Base-by-base conservation (phyloP, 495 filamentous ascomycete species). In the Glonium stellatum region DNA sequence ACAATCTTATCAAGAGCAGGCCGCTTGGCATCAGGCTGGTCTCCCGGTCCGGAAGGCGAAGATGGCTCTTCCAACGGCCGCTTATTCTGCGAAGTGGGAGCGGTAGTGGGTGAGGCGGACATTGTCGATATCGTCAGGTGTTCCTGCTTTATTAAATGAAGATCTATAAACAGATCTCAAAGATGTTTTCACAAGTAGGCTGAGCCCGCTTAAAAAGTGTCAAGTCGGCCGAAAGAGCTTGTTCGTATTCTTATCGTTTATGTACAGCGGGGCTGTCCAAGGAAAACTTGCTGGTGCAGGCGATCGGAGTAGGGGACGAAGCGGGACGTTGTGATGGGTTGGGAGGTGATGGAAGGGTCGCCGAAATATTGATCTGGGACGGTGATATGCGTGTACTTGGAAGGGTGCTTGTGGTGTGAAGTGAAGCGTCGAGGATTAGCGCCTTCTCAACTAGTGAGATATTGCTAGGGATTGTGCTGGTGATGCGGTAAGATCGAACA, bases 1-100 rank as follows among this genome's bases (percentile, higher is more conserved):
- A 87, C 79, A 65, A 90, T 80, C 79, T 96, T 98, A 77, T 97
- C 92, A 57, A 97, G 81, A 50, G 95, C 95, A 27, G 88, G 95
- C 64, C 93, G 88, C 78, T 98, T 98, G 64, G 95, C 93, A 64
- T 98, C 93, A 31, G 91, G 91, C 73, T 96, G 95, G 67, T 96
- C 93, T 69, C 79, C 87, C 36, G 85, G 87, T 19, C 88, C 90
- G 25, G 90, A 93, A 4, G 93, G 91, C 3, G 93, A 97, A 44
- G 93, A 97, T 35, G 91, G 84, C 69, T 97, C 93, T 79, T 98
- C 93, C 53, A 97, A 84, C 62, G 93, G 93, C 63, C 93, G 91
- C 80, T 98, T 98, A 69, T 89, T 80, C 42, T 31, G 27, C 27
- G 85, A 85, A 66, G 80, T 82, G 62, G 79, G 74, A 56, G 78